A percentile compares a stretch with the other conserved stretches of the same genome.
Evolutionary conservation across 495 filamentous ascomycete species (phyloP).

Genomic region (Daldinia bambusicola): DNA sequence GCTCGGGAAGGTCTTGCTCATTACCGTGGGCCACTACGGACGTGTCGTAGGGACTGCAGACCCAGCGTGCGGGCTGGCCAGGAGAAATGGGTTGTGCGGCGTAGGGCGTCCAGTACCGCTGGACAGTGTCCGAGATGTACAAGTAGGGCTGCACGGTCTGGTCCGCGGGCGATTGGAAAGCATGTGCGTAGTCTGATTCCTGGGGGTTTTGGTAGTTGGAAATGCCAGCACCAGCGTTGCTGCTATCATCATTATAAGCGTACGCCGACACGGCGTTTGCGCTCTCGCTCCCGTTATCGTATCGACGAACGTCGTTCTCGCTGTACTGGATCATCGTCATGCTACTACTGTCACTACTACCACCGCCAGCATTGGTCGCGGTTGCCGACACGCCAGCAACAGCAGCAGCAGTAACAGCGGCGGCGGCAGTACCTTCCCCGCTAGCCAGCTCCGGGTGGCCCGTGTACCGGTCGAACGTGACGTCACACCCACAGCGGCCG

Average conservation of each 20-base stretch:
- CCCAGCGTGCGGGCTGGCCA: slow-evolving; percentile 30
- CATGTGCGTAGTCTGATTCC: background rate
- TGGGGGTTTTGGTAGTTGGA: background rate
- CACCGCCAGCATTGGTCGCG: no score
- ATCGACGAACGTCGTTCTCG: background rate
- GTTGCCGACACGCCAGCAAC: background rate
- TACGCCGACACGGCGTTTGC: background rate
- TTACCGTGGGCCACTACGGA: background rate
- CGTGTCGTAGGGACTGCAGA: slow-evolving; percentile 11
- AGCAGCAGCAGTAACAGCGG: no score
- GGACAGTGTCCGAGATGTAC: background rate
- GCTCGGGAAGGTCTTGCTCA: background rate
- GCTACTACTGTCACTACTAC: background rate
- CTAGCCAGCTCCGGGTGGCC: background rate
- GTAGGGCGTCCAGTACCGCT: background rate
- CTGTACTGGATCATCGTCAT: background rate
- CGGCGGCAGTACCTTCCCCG: background rate
- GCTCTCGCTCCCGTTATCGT: background rate
- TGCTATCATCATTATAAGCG: background rate
- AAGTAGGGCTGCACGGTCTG: background rate
- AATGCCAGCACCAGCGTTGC: background rate
- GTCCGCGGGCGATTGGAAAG: background rate
- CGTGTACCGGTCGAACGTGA: slow-evolving; percentile 44
- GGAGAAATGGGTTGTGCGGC: background rate
- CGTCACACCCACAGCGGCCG: slow-evolving; percentile 49